Evolutionary conservation across 2,329 filamentous ascomycete genomes (phyloP).

Genomic region (Claviceps citrina): DNA sequence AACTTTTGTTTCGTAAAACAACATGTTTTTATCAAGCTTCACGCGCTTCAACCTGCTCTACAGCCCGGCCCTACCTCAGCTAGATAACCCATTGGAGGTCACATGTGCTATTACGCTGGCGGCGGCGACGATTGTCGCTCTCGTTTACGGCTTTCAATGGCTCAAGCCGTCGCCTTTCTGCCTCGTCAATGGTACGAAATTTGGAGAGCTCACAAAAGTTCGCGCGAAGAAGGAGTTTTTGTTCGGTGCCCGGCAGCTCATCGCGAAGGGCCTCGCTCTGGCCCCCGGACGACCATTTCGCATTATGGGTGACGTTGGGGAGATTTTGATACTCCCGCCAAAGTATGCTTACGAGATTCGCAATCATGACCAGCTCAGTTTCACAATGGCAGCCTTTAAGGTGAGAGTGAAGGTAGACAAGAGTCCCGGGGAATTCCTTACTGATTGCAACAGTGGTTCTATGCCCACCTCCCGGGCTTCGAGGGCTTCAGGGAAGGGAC

Average conservation of each 20-base stretch:
- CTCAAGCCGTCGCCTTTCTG: neutral
- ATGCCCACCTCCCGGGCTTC: slow-evolving; percentile 1
- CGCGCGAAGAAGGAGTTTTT: neutral
- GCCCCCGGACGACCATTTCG: neutral
- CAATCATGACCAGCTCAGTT: slow-evolving; percentile 1
- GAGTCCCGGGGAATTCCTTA: neutral
- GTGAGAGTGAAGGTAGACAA: neutral
- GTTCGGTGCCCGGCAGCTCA: neutral
- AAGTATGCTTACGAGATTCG: slow-evolving; percentile 3
- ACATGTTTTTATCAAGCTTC: neutral
- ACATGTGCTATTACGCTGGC: neutral
- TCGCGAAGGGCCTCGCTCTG: neutral
- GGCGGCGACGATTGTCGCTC: neutral
- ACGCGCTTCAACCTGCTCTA: neutral
- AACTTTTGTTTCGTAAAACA: no score
- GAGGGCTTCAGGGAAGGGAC: neutral
- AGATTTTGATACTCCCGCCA: slow-evolving; percentile 1
- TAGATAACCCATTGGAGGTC: neutral
- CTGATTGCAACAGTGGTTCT: slow-evolving; percentile 1
- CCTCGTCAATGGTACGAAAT: neutral
- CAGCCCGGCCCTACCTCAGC: no score
- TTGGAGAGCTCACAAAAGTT: neutral
- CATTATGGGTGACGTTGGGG: slow-evolving; percentile 1
- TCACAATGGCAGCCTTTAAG: neutral
- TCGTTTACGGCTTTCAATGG: neutral